Conservation (phyloP, 352 stramenopile genomes). For the Poterioochromonas sp. region DNA sequence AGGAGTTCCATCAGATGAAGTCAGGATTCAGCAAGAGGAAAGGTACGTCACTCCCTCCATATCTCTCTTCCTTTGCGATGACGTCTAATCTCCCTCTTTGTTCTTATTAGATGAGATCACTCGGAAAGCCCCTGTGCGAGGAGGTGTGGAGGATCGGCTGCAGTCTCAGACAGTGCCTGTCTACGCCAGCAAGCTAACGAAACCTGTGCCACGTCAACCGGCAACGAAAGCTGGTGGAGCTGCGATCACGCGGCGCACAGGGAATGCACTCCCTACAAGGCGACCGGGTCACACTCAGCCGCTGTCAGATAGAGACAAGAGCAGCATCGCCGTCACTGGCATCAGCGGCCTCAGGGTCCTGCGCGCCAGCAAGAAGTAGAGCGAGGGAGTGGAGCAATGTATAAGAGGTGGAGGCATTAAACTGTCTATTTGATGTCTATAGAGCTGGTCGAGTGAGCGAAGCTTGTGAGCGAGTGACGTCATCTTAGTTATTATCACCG, state of each 20-base stretch:
- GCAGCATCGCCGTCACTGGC: too few species aligned
- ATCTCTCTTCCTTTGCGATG: not conserved
- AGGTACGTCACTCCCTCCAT: not conserved
- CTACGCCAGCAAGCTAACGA: not conserved
- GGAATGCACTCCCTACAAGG: not conserved
- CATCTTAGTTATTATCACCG: too few species aligned
- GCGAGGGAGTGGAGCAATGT: too few species aligned
- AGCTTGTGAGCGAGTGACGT: too few species aligned
- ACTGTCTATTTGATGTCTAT: too few species aligned
- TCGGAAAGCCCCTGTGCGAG: not conserved
- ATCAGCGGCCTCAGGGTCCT: too few species aligned
- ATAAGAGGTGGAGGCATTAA: too few species aligned
- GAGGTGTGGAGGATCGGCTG: not conserved
- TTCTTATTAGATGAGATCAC: conserved; percentile 1
- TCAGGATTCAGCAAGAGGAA: not conserved
- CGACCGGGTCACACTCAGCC: too few species aligned
- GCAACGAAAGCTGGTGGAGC: not conserved
- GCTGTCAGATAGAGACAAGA: too few species aligned
- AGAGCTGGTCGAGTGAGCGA: too few species aligned
- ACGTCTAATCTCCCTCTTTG: not conserved
- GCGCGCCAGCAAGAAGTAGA: too few species aligned
- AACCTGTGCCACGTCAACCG: not conserved
- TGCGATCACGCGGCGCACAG: not conserved
- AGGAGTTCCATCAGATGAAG: conserved; percentile 20
- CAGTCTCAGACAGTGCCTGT: conserved; percentile 2